These are phyloP conservation scores for Mycena galopus DNA, from an alignment of 768 basidiomycete species.

Conservation along the genomic window DNA sequence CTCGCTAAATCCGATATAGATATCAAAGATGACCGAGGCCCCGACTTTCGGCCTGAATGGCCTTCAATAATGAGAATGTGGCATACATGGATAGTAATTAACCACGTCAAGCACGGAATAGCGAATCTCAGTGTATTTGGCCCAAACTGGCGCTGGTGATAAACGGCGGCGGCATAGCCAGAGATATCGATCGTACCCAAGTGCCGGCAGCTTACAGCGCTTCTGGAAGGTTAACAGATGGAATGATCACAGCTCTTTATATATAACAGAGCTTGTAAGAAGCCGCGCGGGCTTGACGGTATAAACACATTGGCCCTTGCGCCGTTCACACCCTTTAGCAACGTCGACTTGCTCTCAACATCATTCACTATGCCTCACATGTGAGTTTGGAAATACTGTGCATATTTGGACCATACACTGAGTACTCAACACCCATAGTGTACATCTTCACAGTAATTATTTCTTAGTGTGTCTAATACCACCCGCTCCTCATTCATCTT, in stretches of 20 bases:
- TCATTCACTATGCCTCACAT: slow-evolving; percentile 13
- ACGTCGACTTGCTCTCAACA: background rate
- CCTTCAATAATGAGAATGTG: no score
- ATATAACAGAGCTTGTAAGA: slow-evolving; percentile 6
- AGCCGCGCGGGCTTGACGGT: background rate
- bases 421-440: background rate
- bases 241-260: no score
- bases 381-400: slow-evolving; percentile 16
- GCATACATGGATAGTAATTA: no score
- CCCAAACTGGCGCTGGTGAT: no score
- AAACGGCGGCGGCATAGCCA: no score
- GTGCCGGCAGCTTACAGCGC: no score
- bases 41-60: background rate
- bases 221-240: no score
- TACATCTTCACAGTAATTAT: background rate
- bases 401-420: background rate
- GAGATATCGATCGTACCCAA: no score
- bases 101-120: no score
- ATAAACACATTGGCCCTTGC: background rate
- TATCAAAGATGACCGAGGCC: slow-evolving; percentile 4
- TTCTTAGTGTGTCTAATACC: background rate
- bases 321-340: background rate
- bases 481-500: background rate
- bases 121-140: no score
- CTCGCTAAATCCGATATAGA: no score